Percentiles rank a stretch among this genome's conserved stretches.
phyloP scores from a whole-genome alignment of 345 rosid genomes.

The Garcia nutans region DNA sequence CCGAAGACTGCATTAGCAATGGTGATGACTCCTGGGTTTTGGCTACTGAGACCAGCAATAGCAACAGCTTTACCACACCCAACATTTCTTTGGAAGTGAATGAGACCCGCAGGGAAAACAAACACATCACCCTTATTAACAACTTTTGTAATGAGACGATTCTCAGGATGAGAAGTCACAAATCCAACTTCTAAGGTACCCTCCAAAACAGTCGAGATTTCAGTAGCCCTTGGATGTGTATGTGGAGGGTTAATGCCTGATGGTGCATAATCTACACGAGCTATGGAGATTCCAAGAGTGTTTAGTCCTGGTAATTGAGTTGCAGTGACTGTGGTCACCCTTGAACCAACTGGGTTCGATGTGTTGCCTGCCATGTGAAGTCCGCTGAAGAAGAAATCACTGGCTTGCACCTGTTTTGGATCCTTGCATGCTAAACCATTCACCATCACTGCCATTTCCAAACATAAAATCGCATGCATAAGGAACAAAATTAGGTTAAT shows the following conservation, averaged over 20 bases:
- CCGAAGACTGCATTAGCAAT: conserved; percentile 13
- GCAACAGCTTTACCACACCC: neutral
- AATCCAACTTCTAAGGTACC: conserved; percentile 4
- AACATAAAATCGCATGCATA: neutral
- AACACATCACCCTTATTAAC: conserved; percentile 8
- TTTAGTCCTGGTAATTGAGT: conserved; percentile 12
- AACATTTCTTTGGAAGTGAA: conserved; percentile 11
- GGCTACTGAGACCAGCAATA: conserved; percentile 7
- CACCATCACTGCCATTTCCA: neutral
- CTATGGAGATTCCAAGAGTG: conserved; percentile 11
- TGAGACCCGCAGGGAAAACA: conserved; percentile 6
- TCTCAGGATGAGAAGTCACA: conserved; percentile 15
- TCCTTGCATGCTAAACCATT: conserved; percentile 15
- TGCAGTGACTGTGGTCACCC: conserved; percentile 10
- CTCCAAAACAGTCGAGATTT: neutral
- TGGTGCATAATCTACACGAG: conserved; percentile 4
- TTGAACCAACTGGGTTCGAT: conserved; percentile 14
- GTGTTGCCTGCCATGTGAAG: conserved; percentile 14
- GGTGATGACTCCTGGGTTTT: conserved; percentile 6
- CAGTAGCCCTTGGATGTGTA: conserved; percentile 13
- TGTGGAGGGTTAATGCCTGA: conserved; percentile 16
- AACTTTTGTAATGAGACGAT: neutral
- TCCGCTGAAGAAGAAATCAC: conserved; percentile 6
- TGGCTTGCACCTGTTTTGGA: neutral
- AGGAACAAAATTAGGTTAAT: neutral